A percentile compares a stretch with the other conserved stretches of the same genome.
phyloP scores from a whole-genome alignment of 1,139 yeast species.

The Candida tetrigidarum region DNA sequence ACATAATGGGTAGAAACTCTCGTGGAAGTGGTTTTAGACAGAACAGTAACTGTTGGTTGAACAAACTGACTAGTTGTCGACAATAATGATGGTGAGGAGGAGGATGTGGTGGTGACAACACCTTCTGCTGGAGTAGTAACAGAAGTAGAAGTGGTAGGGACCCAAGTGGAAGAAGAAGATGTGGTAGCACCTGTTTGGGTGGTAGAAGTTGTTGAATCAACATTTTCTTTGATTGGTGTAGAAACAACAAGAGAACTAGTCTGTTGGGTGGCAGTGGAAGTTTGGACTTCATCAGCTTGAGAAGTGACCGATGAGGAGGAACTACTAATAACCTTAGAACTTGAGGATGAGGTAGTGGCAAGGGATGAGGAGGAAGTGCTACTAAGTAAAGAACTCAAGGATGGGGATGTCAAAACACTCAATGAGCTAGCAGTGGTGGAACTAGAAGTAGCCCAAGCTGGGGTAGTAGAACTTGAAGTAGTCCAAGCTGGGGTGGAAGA shows the following conservation, averaged over 20 bases:
- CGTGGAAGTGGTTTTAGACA: constrained; percentile 6
- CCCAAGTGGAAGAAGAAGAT: constrained; percentile 5
- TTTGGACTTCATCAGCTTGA: constrained; percentile 9
- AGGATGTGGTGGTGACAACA: constrained; percentile 10
- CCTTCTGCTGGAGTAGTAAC: background rate
- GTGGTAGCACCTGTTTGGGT: constrained; percentile 11
- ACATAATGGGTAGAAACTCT: constrained; percentile 13
- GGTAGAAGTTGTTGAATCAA: constrained; percentile 12
- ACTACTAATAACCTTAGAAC: too few relatives aligned
- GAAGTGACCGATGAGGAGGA: too few relatives aligned
- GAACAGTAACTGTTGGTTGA: constrained; percentile 5
- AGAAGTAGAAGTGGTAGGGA: constrained; percentile 6
- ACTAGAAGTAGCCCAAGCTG: constrained; percentile 9
- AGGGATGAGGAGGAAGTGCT: background rate
- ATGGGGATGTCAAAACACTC: too few relatives aligned
- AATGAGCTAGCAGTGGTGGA: background rate
- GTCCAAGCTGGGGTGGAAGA: constrained; percentile 6
- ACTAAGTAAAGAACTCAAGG: too few relatives aligned
- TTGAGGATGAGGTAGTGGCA: background rate
- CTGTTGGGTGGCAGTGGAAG: too few relatives aligned
- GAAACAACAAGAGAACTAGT: constrained; percentile 14
- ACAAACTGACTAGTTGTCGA: constrained; percentile 2
- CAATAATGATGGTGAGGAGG: constrained; percentile 1
- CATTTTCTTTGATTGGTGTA: too few relatives aligned
- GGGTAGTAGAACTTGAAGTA: constrained; percentile 2